Conservation (phyloP, 2,329 filamentous ascomycete species). For the Blastomyces parvus region DNA sequence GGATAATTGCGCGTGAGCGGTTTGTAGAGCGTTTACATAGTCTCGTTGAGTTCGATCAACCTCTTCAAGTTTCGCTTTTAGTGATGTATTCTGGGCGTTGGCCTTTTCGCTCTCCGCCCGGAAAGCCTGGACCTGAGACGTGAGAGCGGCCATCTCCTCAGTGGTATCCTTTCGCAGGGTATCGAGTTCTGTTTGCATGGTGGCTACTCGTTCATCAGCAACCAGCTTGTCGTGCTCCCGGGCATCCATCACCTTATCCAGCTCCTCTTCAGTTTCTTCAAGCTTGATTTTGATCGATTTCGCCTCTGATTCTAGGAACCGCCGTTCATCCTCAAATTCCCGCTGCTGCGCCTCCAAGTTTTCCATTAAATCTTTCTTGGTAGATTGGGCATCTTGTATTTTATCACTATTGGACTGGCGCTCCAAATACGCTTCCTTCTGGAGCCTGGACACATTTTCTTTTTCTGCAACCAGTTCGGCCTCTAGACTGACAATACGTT, state of each 20-base stretch:
- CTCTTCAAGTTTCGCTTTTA: constrained; percentile 44
- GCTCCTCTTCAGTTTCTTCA: constrained; percentile 85
- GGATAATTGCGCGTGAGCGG: constrained; percentile 51
- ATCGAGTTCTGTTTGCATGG: constrained; percentile 62
- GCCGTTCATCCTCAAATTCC: constrained; percentile 78
- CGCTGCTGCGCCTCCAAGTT: constrained; percentile 89
- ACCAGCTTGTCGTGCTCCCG: constrained; percentile 70
- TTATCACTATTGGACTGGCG: constrained; percentile 53
- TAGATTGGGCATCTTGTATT: constrained; percentile 78
- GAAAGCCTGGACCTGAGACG: constrained; percentile 47
- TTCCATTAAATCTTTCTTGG: constrained; percentile 84
- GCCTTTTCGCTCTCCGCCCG: constrained; percentile 41
- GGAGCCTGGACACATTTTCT: constrained; percentile 55
- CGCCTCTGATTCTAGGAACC: constrained; percentile 71
- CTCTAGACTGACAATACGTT: constrained; percentile 60
- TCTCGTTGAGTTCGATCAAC: constrained; percentile 45
- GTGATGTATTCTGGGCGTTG: constrained; percentile 35
- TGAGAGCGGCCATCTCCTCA: constrained; percentile 51
- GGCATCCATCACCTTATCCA: constrained; percentile 74
- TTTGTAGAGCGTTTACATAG: constrained; percentile 48
- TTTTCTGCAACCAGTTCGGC: constrained; percentile 66
- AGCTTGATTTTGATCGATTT: constrained; percentile 64
- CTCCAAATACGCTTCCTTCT: constrained; percentile 58
- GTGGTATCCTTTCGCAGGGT: constrained; percentile 44
- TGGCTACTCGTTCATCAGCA: constrained; percentile 58